A percentile compares a stretch with the other conserved stretches of the same genome.
Evolutionary conservation across 2,329 filamentous ascomycete species (phyloP).

Genomic region (Bipolaris sorokiniana): DNA sequence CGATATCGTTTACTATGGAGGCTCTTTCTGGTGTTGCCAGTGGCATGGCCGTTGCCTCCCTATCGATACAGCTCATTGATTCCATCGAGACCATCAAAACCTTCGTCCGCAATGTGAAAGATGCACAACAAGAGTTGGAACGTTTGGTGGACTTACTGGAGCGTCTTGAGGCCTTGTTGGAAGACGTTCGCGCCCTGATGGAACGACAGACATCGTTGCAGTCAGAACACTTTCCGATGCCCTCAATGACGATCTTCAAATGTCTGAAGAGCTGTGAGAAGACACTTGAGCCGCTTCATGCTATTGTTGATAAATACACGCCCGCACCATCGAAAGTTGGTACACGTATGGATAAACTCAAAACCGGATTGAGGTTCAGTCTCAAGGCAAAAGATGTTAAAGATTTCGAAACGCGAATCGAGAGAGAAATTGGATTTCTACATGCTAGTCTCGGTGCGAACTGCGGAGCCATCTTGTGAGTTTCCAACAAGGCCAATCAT

Average conservation of each 20-base stretch:
- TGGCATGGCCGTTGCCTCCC: conserved; percentile 23
- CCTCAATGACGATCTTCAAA: conserved; percentile 17
- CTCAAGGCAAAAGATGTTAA: conserved; percentile 19
- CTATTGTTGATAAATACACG: not conserved
- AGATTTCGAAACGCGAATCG: conserved; percentile 12
- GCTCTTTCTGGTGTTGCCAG: conserved; percentile 22
- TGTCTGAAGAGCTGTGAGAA: conserved; percentile 18
- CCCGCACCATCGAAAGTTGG: not conserved
- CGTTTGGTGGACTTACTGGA: conserved; percentile 15
- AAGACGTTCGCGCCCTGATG: conserved; percentile 10
- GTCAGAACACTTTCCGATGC: conserved; percentile 14
- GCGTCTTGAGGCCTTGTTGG: conserved; percentile 7
- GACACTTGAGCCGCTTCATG: conserved; percentile 9
- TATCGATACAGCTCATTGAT: conserved; percentile 23
- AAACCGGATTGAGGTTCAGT: conserved; percentile 10
- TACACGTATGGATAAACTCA: conserved; percentile 1
- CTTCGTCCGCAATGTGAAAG: conserved; percentile 17
- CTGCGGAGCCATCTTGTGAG: conserved; percentile 16
- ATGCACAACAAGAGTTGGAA: conserved; percentile 20
- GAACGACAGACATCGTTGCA: conserved; percentile 8
- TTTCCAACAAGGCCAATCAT: not conserved
- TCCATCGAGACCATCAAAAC: conserved; percentile 13
- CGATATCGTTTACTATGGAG: conserved; percentile 15
- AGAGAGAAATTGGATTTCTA: conserved; percentile 13
- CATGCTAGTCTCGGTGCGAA: conserved; percentile 12